A percentile compares a stretch with the other conserved stretches of the same genome.
phyloP scores from a whole-genome alignment of 352 stramenopile species.

The Phytopythium vexans region DNA sequence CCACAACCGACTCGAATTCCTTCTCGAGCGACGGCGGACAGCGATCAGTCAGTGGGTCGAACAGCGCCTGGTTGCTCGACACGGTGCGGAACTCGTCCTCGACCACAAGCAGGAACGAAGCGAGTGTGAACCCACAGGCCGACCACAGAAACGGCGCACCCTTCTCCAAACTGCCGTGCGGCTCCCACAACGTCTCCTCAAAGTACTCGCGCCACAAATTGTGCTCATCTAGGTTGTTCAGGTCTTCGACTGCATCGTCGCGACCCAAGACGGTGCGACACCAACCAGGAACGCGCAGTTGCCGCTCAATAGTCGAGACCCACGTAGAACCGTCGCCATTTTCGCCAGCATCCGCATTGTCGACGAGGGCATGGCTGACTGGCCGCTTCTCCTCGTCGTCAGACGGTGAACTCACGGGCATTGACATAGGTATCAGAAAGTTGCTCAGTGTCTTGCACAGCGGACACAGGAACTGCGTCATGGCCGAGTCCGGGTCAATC shows the following conservation, averaged over 20 bases:
- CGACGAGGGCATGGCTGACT: not conserved
- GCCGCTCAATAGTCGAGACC: conserved; percentile 58
- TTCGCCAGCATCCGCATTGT: conserved; percentile 4
- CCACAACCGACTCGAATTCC: conserved; percentile 69
- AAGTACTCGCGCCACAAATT: conserved; percentile 87
- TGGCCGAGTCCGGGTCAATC: conserved; percentile 83
- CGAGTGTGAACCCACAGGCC: conserved; percentile 75
- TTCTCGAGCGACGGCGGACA: conserved; percentile 77
- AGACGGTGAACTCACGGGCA: conserved; percentile 22
- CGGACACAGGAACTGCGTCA: conserved; percentile 91
- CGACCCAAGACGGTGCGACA: conserved; percentile 67
- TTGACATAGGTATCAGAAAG: conserved; percentile 82
- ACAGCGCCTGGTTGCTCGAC: conserved; percentile 14
- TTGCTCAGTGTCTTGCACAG: conserved; percentile 92
- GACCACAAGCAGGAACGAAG: conserved; percentile 66
- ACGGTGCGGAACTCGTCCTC: conserved; percentile 49
- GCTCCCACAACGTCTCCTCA: conserved; percentile 84
- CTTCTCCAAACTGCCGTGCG: conserved; percentile 84
- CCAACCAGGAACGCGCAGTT: conserved; percentile 63
- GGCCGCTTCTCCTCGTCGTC: conserved; percentile 16
- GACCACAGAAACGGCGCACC: conserved; percentile 84
- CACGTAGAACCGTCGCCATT: conserved; percentile 27
- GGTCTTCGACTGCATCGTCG: conserved; percentile 41
- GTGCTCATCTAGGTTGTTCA: conserved; percentile 54
- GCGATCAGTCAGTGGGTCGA: conserved; percentile 51